Evolutionary conservation across 2,329 filamentous ascomycete genomes (phyloP), one percentile per base, ranked within the genome.

Genomic region (Pestalotiopsis sp.): DNA sequence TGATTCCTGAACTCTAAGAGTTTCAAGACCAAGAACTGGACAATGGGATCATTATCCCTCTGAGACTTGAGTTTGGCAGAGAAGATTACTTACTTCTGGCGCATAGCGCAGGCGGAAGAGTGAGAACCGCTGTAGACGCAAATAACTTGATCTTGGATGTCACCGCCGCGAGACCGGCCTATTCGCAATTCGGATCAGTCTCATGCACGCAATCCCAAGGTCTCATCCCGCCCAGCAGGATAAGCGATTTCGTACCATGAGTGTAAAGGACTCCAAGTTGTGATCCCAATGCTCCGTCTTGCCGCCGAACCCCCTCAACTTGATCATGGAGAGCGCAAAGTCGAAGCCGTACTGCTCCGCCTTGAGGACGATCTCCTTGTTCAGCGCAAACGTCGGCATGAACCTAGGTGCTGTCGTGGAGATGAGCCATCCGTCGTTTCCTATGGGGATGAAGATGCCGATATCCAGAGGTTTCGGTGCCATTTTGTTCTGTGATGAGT

Each of bases 341-440:
- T 75, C 72, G 61, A 75, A 67, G 36, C 68, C 67, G 45, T 74
- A 74, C 66, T 70, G 67, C 64, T 74, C 74, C 31, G 73, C 73
- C 66, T 73, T 74, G 25, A 72, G 72, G 49, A 73, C 67, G 57
- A 74, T 71, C 39, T 71, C 60, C 45, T 72, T 72, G 68, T 75
- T 75, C 23, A 75, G 66, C 57, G 74, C 74, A 68, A 75, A 76
- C 27, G 66, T 71, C 17, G 74, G 75, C 66, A 69, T 76, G 64
- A 76, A 76, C 57, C 74, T 73, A 1, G 75, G 75, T 2, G 75
- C 68, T 27, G 69, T 73, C 17, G 70, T 72, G 12, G 71, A 74
- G 59, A 76, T 74, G 49, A 76, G 73, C 75, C 74, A 76, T 13
- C 75, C 74, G 73, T 76, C 73, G 67, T 76, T 76, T 67, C 73